phyloP scores from a whole-genome alignment of 257 asterid species.

The Solanum chiquidenum region DNA sequence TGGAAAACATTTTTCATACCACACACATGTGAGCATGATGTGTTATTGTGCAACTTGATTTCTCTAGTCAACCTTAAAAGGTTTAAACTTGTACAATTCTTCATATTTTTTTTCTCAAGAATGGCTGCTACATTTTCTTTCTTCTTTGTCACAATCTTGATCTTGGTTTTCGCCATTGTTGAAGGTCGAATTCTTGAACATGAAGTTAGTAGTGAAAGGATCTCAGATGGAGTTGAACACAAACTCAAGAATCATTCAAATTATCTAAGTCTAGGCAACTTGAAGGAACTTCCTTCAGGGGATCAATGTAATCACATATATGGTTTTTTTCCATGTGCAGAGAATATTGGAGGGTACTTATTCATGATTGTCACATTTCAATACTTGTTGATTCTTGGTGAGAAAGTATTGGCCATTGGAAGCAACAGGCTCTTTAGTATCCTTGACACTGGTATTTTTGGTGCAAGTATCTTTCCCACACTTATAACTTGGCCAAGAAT shows the following conservation, averaged over 20 bases:
- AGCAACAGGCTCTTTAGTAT: slow-evolving; percentile 32
- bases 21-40: neutral
- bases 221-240: slow-evolving; percentile 22
- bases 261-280: neutral
- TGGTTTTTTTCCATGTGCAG: slow-evolving; percentile 27
- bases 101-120: neutral
- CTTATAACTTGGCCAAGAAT: slow-evolving; percentile 28
- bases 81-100: neutral
- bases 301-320: slow-evolving; percentile 12
- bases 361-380: slow-evolving; percentile 26
- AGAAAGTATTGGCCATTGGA: slow-evolving; percentile 16
- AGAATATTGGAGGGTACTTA: slow-evolving; percentile 30
- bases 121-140: neutral
- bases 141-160: neutral
- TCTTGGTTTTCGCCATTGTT: neutral
- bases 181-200: slow-evolving; percentile 14
- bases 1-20: too few relatives aligned
- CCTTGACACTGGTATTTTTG: slow-evolving; percentile 34
- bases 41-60: neutral
- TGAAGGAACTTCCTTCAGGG: neutral
- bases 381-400: slow-evolving; percentile 27
- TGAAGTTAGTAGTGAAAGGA: neutral
- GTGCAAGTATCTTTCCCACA: slow-evolving; percentile 27
- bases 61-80: neutral
- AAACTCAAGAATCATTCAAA: neutral